Percentiles rank a stretch among this genome's conserved stretches.
Evolutionary conservation across 345 rosid genomes (phyloP).

Genomic region (Brassica cretica): DNA sequence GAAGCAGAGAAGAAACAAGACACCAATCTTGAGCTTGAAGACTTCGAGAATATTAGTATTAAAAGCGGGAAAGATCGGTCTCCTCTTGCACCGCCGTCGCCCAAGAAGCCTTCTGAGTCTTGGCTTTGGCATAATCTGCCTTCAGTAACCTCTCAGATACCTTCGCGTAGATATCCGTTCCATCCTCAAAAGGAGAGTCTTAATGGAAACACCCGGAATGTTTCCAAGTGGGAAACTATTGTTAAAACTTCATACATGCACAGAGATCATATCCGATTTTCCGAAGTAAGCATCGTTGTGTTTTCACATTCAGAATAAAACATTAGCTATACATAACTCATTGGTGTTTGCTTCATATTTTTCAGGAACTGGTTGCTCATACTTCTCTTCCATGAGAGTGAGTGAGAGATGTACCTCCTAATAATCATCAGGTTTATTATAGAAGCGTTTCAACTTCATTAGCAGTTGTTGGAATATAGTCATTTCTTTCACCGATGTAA

Average conservation of each 20-base stretch:
- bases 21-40: conserved; percentile 24
- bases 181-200: conserved; percentile 43
- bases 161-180: conserved; percentile 38
- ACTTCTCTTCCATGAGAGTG: conserved; percentile 46
- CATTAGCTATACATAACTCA: background rate
- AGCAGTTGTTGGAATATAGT: background rate
- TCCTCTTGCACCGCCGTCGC: conserved; percentile 61
- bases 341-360: conserved; percentile 22
- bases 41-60: conserved; percentile 33
- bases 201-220: conserved; percentile 30
- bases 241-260: conserved; percentile 78
- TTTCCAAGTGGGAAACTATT: conserved; percentile 90
- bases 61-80: conserved; percentile 8
- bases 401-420: conserved; percentile 11
- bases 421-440: conserved; percentile 16
- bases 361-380: conserved; percentile 68
- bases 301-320: background rate
- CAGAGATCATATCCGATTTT: conserved; percentile 80
- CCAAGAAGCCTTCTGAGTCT: conserved; percentile 84
- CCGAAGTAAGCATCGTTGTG: conserved; percentile 58
- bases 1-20: background rate
- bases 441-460: conserved; percentile 3
- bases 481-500: conserved; percentile 11
- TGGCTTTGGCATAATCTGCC: conserved; percentile 89
- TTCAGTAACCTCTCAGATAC: conserved; percentile 46